phyloP scores from a whole-genome alignment of 208 protist genomes.

The Leishmania turanica region DNA sequence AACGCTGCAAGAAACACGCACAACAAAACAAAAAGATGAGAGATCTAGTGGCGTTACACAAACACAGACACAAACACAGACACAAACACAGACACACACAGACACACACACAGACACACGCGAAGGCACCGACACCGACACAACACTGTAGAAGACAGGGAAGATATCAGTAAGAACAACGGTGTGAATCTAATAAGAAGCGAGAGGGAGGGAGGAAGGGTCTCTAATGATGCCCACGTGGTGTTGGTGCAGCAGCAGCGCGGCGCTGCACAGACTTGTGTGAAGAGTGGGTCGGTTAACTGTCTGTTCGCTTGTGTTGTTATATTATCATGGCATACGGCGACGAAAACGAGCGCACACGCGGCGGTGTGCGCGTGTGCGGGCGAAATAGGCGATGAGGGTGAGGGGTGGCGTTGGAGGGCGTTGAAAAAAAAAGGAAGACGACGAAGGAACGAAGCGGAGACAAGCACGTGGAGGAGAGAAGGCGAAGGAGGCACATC shows the following conservation, averaged over 20 bases:
- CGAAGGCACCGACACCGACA: background rate
- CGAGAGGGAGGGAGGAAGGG: background rate
- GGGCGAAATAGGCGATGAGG: background rate
- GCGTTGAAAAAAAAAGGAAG: background rate
- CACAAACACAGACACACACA: background rate
- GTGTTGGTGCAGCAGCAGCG: background rate
- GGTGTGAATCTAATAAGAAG: background rate
- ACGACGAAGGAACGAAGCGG: background rate
- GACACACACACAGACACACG: background rate
- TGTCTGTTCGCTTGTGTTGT: background rate
- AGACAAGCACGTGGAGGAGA: background rate
- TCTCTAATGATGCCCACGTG: slow-evolving; percentile 1
- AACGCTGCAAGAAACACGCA: background rate
- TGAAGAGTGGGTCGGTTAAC: background rate
- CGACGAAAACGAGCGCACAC: background rate
- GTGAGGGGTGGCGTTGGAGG: background rate
- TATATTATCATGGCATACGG: no score
- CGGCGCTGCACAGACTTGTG: background rate
- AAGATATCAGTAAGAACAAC: slow-evolving; percentile 18
- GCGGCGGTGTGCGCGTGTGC: background rate
- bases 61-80: background rate
- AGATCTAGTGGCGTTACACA: background rate
- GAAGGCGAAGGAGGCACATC: no score
- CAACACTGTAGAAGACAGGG: background rate
- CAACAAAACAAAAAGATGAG: background rate